These are phyloP conservation scores for Crithidia brevicula DNA, from an alignment of 208 protist genomes.

Conservation along the genomic window DNA sequence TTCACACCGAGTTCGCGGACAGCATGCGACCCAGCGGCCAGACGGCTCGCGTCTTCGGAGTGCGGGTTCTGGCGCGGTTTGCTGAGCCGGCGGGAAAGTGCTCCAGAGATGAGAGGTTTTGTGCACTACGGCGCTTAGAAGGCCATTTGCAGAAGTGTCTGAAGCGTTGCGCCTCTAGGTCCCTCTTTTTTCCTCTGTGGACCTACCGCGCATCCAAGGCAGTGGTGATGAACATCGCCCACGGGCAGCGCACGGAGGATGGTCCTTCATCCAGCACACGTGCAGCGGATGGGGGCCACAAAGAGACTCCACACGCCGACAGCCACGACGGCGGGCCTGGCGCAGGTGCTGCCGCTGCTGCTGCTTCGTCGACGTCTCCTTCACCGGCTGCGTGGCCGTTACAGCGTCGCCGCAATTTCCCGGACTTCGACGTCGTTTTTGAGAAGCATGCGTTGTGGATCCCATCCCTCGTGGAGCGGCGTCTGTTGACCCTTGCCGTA, in stretches of 20 bases:
- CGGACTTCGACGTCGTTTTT: slow-evolving; percentile 17
- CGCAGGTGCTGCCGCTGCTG: not conserved
- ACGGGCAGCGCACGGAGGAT: no score
- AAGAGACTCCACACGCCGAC: no score
- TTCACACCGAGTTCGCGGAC: slow-evolving; percentile 48
- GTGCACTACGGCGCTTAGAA: slow-evolving; percentile 5
- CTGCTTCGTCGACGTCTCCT: no score
- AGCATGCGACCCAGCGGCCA: not conserved
- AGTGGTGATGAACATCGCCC: no score
- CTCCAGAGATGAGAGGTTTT: slow-evolving; percentile 4
- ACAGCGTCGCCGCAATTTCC: not conserved
- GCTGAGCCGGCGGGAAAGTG: not conserved
- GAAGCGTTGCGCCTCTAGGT: slow-evolving; percentile 15
- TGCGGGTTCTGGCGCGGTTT: slow-evolving; percentile 29
- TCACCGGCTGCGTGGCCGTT: not conserved
- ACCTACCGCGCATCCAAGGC: slow-evolving; percentile 30
- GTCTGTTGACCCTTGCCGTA: slow-evolving; percentile 51
- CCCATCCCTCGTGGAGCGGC: slow-evolving; percentile 43
- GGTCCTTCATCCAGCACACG: no score
- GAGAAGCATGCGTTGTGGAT: slow-evolving; percentile 21
- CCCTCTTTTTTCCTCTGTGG: slow-evolving; percentile 59
- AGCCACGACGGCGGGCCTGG: no score
- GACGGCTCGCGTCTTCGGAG: slow-evolving; percentile 47
- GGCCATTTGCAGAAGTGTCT: slow-evolving; percentile 28
- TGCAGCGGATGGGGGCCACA: no score